phyloP scores from a whole-genome alignment of 169 alveolate genomes.

The Plasmodium berghei region DNA sequence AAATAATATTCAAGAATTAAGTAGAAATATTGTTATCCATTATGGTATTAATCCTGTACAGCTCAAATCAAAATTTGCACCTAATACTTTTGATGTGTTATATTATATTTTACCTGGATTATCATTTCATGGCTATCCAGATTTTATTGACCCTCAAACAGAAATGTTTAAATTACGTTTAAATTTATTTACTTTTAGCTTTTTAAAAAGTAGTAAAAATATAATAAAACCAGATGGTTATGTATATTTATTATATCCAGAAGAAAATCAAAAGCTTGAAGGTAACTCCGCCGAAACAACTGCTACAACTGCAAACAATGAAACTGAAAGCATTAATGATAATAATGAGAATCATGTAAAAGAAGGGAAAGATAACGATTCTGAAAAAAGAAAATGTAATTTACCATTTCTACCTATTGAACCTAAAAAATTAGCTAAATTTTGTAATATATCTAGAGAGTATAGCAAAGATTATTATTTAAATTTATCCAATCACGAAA shows the following conservation, averaged over 20 bases:
- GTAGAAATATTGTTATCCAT: constrained; percentile 68
- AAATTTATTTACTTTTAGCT: constrained; percentile 80
- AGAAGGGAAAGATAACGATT: background rate
- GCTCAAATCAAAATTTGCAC: constrained; percentile 61
- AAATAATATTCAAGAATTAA: constrained; percentile 43
- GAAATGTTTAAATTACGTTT: constrained; percentile 80
- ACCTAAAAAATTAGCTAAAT: constrained; percentile 77
- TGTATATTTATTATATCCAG: constrained; percentile 77
- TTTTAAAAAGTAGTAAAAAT: constrained; percentile 77
- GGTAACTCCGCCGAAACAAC: background rate
- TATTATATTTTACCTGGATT: constrained; percentile 75
- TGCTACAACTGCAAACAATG: background rate
- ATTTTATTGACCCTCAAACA: constrained; percentile 76
- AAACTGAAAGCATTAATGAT: constrained; percentile 5
- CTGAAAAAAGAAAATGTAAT: constrained; percentile 4
- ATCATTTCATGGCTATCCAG: constrained; percentile 78
- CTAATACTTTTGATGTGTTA: constrained; percentile 76
- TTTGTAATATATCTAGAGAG: constrained; percentile 71
- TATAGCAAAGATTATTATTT: constrained; percentile 52
- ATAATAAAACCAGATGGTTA: constrained; percentile 75
- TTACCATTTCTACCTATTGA: constrained; percentile 76
- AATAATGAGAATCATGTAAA: background rate
- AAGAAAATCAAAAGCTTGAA: background rate
- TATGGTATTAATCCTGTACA: constrained; percentile 82
- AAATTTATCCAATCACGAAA: constrained; percentile 24